These are phyloP conservation scores for Aspergillus diversus DNA, from an alignment of 495 filamentous ascomycete genomes.

Conservation along the genomic window DNA sequence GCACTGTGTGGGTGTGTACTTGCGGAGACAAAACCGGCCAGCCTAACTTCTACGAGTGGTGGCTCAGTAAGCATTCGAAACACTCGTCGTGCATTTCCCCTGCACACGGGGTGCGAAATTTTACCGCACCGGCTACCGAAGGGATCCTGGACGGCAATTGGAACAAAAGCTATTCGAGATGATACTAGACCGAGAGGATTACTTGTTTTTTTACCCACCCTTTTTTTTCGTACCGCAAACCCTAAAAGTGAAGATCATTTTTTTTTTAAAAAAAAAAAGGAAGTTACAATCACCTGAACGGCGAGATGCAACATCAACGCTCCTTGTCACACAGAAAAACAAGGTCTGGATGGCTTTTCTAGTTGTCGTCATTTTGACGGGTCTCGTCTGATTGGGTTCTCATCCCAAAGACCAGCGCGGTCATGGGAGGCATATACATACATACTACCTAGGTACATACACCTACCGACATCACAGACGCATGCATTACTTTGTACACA, in stretches of 20 bases:
- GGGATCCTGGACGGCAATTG: background rate
- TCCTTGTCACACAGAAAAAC: background rate
- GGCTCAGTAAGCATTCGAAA: constrained; percentile 15
- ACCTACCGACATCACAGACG: constrained; percentile 3
- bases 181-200: background rate
- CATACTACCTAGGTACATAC: constrained; percentile 10
- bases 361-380: background rate
- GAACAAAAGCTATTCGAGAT: constrained; percentile 14
- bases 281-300: background rate
- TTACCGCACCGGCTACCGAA: background rate
- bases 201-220: background rate
- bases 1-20: constrained; percentile 12
- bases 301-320: background rate
- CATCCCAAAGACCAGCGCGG: background rate
- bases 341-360: background rate
- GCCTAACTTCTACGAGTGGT: constrained; percentile 2
- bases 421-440: constrained; percentile 17
- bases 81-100: constrained; percentile 7
- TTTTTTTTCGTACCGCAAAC: background rate
- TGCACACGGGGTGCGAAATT: constrained; percentile 3
- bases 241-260: background rate
- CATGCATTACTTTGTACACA: constrained; percentile 22
- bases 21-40: constrained; percentile 1
- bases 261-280: background rate
- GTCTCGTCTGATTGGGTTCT: background rate